Evolutionary conservation across 73 alveolate genomes (phyloP), one percentile per base, ranked within the genome.

Genomic region (Paramecium caudatum): DNA sequence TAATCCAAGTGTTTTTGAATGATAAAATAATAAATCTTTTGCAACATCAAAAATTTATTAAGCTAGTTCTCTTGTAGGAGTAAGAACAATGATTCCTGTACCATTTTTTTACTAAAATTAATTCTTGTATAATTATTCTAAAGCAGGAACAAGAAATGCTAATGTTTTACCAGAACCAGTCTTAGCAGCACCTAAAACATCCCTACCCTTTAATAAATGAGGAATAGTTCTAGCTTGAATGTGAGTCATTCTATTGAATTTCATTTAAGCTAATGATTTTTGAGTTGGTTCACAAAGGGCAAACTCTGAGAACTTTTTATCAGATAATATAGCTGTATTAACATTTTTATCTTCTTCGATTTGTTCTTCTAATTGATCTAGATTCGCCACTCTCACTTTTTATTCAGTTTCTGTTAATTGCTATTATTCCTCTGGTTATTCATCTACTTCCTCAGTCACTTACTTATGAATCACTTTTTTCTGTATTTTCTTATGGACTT

Each of bases 111-210:
- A 94, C 49, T 92, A 94, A 82, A 95, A 95, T 39, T 94, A 92
- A n/a, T 97, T 96, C 45, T 95, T 95, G 91, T 95, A 94, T 36
- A 98, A 90, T 87, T 92, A 78, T 70, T 98, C 98, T 34, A 96
- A 96, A 6, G 99, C 99, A 45, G 99, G 99, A 47, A 98, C 95
- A 93, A 98, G 91, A 92, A 96, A 98, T 4, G 99, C 99, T 50
- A 98, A 91, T 17, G 99, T 98, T 91, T 98, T 98, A 21, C 99
- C 99, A 68, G 98, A 93, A 39, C 99, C 99, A 17, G 99, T 98
- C 91, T 98, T 98, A 30, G 99, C 99, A 47, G 99, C 98, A 41
- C 99, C 99, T 61, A 98, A 94, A 9, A 98, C 98, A 96, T 98
- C 99, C 48, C 95, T 93, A 19, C 99, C 99, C 45, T 95, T 92